Evolutionary conservation across 345 rosid species (phyloP).

Genomic region (Brassica rapa): DNA sequence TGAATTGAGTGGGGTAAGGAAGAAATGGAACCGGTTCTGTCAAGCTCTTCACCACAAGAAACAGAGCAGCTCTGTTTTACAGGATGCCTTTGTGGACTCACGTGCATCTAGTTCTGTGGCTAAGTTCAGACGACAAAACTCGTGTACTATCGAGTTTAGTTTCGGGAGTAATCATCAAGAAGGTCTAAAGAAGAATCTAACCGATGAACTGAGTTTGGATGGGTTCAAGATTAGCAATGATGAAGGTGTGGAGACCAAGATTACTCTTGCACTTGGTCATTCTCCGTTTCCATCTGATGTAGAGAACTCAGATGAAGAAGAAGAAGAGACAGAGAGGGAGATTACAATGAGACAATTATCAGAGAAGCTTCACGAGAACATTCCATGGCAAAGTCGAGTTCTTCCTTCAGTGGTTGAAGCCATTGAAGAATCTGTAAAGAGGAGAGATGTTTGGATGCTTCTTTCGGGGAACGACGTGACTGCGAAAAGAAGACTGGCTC

Average conservation of each 20-base stretch:
- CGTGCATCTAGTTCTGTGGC: slow-evolving; percentile 49
- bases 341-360: slow-evolving; percentile 27
- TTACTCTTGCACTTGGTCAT: slow-evolving; percentile 77
- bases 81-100: slow-evolving; percentile 36
- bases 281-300: slow-evolving; percentile 47
- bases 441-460: slow-evolving; percentile 58
- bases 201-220: slow-evolving; percentile 57
- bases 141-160: slow-evolving; percentile 68
- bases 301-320: slow-evolving; percentile 18
- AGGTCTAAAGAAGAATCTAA: slow-evolving; percentile 35
- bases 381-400: slow-evolving; percentile 71
- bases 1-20: slow-evolving; percentile 54
- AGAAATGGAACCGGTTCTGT: slow-evolving; percentile 78
- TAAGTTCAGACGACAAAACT: slow-evolving; percentile 65
- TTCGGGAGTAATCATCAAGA: slow-evolving; percentile 41
- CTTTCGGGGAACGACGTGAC: slow-evolving; percentile 65
- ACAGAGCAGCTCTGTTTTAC: slow-evolving; percentile 45
- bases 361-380: slow-evolving; percentile 56
- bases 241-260: slow-evolving; percentile 63
- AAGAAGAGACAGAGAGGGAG: background rate
- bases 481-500: slow-evolving; percentile 77
- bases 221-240: slow-evolving; percentile 48
- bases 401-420: slow-evolving; percentile 56
- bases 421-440: slow-evolving; percentile 43
- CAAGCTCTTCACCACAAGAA: slow-evolving; percentile 52